Evolutionary conservation across 2,329 filamentous ascomycete species (phyloP).

Genomic region (Penicillium hordei): DNA sequence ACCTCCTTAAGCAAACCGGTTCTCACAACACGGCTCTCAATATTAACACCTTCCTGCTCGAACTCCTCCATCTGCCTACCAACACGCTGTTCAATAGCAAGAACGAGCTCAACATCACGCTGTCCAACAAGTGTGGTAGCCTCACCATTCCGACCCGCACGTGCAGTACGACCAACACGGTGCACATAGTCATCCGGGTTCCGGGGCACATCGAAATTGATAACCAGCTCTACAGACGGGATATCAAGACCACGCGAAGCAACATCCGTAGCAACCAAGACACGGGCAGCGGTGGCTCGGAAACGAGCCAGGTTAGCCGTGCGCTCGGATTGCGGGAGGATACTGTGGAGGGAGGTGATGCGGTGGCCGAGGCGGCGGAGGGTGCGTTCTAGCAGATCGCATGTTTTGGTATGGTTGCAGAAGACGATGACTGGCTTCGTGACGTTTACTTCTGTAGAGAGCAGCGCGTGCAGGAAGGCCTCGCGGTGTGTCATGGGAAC

Average conservation of each 20-base stretch:
- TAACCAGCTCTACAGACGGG: constrained; percentile 80
- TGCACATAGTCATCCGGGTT: constrained; percentile 98
- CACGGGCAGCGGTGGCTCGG: constrained; percentile 80
- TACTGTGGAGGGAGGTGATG: constrained; percentile 87
- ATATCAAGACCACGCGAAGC: constrained; percentile 94
- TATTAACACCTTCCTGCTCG: constrained; percentile 85
- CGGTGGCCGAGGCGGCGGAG: constrained; percentile 83
- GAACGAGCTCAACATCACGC: constrained; percentile 84
- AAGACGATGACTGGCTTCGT: constrained; percentile 85
- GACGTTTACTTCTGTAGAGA: constrained; percentile 73
- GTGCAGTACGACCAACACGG: constrained; percentile 88
- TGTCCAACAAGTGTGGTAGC: constrained; percentile 88
- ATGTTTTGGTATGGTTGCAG: constrained; percentile 86
- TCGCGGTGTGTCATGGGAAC: constrained; percentile 90
- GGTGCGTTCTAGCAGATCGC: constrained; percentile 84
- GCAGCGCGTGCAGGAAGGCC: constrained; percentile 87
- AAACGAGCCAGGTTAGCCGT: constrained; percentile 88
- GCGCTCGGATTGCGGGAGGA: constrained; percentile 78
- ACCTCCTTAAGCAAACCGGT: constrained; percentile 80
- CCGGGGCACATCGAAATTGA: constrained; percentile 96
- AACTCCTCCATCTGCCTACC: constrained; percentile 76
- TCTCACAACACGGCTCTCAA: constrained; percentile 84
- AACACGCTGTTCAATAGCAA: constrained; percentile 84
- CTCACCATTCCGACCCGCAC: constrained; percentile 81
- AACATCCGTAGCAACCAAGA: constrained; percentile 93